Evolutionary conservation across 805 yeast species (phyloP).

Genomic region (Debaryomyces maramus): DNA sequence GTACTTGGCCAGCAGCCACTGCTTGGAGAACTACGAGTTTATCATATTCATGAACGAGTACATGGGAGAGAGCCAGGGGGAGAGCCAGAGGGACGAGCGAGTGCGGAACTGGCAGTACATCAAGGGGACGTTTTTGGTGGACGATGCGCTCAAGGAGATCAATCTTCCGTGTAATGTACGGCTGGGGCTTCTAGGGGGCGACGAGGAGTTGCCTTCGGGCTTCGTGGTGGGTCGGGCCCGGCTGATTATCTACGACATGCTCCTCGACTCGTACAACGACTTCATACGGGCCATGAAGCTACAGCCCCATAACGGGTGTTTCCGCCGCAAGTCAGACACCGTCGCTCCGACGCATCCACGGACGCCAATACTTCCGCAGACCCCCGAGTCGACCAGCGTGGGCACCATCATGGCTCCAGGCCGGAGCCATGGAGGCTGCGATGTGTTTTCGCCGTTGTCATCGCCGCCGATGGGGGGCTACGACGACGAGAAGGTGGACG

Average conservation of each 20-base stretch:
- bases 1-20: slow-evolving; percentile 30
- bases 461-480: slow-evolving; percentile 1
- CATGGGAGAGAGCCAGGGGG: slow-evolving; percentile 5
- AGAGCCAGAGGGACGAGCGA: slow-evolving; percentile 11
- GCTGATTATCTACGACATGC: slow-evolving; percentile 27
- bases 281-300: slow-evolving; percentile 19
- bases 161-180: slow-evolving; percentile 30
- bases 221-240: slow-evolving; percentile 15
- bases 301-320: slow-evolving; percentile 3
- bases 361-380: slow-evolving; percentile 10
- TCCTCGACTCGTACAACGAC: slow-evolving; percentile 33
- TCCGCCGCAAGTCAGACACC: neutral
- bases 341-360: slow-evolving; percentile 14
- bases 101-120: slow-evolving; percentile 32
- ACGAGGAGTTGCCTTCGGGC: slow-evolving; percentile 18
- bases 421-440: no score
- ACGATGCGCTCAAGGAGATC: slow-evolving; percentile 32
- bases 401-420: no score
- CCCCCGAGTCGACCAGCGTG: no score
- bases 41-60: slow-evolving; percentile 23
- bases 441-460: neutral
- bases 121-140: slow-evolving; percentile 24
- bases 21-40: slow-evolving; percentile 39
- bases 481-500: slow-evolving; percentile 4
- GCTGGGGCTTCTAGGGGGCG: slow-evolving; percentile 18